phyloP scores from a whole-genome alignment of 176 grass and related monocot genomes.

The Phoenix dactylifera region DNA sequence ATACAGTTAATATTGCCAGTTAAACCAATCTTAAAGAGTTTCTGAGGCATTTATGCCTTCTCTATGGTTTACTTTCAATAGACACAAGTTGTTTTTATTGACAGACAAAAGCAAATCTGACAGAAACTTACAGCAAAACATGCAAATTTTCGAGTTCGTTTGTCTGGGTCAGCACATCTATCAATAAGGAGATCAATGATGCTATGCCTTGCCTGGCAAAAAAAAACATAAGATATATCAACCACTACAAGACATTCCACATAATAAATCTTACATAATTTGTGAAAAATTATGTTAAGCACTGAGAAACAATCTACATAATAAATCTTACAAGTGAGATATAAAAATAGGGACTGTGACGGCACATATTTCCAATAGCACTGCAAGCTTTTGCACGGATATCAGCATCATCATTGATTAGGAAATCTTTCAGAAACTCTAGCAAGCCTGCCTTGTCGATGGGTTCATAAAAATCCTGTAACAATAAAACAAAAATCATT shows the following conservation, averaged over 20 bases:
- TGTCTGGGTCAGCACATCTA: conserved; percentile 83
- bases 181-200: conserved; percentile 81
- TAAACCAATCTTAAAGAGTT: no score
- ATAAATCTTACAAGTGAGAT: conserved; percentile 60
- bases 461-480: conserved; percentile 78
- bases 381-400: conserved; percentile 96
- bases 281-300: conserved; percentile 5
- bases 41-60: no score
- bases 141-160: conserved; percentile 86
- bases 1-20: no score
- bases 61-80: no score
- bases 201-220: conserved; percentile 51
- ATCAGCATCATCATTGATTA: conserved; percentile 60
- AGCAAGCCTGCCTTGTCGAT: conserved; percentile 74
- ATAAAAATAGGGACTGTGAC: conserved; percentile 87
- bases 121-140: conserved; percentile 82
- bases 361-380: conserved; percentile 97
- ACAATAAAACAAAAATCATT: conserved; percentile 2
- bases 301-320: background rate
- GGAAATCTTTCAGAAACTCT: conserved; percentile 54
- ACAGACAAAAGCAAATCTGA: no score
- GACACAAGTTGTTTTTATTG: no score
- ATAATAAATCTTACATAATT: conserved; percentile 36
- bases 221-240: no score
- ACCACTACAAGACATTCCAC: background rate